These are phyloP conservation scores for Malus hybrid DNA, from an alignment of 331 rosid genomes.

Conservation along the genomic window DNA sequence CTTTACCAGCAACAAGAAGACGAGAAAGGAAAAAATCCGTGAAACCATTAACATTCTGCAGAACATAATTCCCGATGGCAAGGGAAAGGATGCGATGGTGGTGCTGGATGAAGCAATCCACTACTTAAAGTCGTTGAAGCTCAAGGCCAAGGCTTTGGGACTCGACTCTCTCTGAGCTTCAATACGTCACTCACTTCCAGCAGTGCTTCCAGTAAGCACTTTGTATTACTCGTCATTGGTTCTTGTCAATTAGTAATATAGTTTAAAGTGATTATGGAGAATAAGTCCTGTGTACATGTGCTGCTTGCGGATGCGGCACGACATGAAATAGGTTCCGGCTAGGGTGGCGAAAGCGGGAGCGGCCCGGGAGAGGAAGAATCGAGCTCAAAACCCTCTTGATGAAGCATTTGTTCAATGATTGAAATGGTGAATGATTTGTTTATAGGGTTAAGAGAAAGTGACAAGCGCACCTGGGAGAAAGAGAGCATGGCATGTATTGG, in stretches of 20 bases:
- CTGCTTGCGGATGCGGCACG: neutral
- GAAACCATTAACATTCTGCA: slow-evolving; percentile 62
- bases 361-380: neutral
- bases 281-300: slow-evolving; percentile 24
- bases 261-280: slow-evolving; percentile 16
- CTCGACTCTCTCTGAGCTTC: slow-evolving; percentile 37
- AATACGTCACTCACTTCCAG: neutral
- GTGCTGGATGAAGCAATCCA: slow-evolving; percentile 82
- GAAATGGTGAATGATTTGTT: slow-evolving; percentile 31
- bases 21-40: slow-evolving; percentile 62
- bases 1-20: slow-evolving; percentile 38
- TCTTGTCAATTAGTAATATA: slow-evolving; percentile 2
- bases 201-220: slow-evolving; percentile 7
- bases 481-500: neutral
- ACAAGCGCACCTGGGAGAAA: slow-evolving; percentile 30
- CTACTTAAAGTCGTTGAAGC: slow-evolving; percentile 63
- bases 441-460: slow-evolving; percentile 60
- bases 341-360: neutral
- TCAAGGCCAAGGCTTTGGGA: slow-evolving; percentile 56
- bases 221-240: neutral
- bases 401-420: slow-evolving; percentile 22
- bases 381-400: neutral
- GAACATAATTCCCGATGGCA: slow-evolving; percentile 68
- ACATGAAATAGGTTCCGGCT: neutral
- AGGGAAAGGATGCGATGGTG: slow-evolving; percentile 57